These are phyloP conservation scores for Colletotrichum theobromicola DNA, from an alignment of 2,329 filamentous ascomycete genomes.

Conservation along the genomic window DNA sequence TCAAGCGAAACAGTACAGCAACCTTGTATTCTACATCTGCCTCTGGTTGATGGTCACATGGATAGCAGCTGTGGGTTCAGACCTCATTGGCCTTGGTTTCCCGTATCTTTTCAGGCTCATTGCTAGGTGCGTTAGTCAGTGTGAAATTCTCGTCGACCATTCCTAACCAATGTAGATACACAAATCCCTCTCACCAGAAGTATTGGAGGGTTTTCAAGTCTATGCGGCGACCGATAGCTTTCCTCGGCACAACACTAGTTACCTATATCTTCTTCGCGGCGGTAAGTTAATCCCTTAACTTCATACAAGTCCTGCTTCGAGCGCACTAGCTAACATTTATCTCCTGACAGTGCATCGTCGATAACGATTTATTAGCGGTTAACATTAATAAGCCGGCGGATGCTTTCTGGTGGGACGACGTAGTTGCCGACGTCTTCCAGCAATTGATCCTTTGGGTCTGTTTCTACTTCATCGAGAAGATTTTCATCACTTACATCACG, in stretches of 20 bases:
- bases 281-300: background rate
- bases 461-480: slow-evolving; percentile 32
- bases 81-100: slow-evolving; percentile 22
- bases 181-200: slow-evolving; percentile 30
- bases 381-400: slow-evolving; percentile 17
- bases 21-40: slow-evolving; percentile 27
- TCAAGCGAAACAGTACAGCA: slow-evolving; percentile 15
- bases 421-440: background rate
- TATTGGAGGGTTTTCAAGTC: slow-evolving; percentile 31
- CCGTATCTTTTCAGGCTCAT: slow-evolving; percentile 30
- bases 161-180: slow-evolving; percentile 24
- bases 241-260: slow-evolving; percentile 21
- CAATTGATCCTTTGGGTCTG: slow-evolving; percentile 26
- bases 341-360: slow-evolving; percentile 18
- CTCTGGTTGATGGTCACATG: slow-evolving; percentile 26
- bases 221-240: slow-evolving; percentile 27
- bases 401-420: slow-evolving; percentile 6
- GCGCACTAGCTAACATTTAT: background rate
- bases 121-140: slow-evolving; percentile 22
- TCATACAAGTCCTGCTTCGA: background rate
- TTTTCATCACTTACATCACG: slow-evolving; percentile 32
- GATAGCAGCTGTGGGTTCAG: slow-evolving; percentile 24
- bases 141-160: background rate
- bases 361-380: slow-evolving; percentile 20
- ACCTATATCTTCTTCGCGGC: slow-evolving; percentile 19